Percentiles rank a stretch among this genome's conserved stretches.
phyloP scores from a whole-genome alignment of 345 rosid species.

The Diplotaxis tenuifolia region DNA sequence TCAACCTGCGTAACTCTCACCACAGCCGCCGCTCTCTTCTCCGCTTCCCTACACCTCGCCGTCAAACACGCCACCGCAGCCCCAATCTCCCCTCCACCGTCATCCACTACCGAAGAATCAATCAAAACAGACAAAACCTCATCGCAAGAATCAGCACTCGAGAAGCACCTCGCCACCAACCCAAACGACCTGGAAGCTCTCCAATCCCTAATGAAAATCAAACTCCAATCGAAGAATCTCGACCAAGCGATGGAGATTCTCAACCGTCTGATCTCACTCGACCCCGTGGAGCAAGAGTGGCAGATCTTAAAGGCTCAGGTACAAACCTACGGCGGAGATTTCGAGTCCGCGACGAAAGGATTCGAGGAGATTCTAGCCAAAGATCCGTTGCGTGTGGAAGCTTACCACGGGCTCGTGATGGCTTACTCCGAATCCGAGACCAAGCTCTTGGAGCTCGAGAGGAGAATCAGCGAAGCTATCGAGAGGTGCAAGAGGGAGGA shows the following conservation, averaged over 20 bases:
- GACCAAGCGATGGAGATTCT: slow-evolving; percentile 52
- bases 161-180: slow-evolving; percentile 42
- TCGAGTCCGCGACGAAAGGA: slow-evolving; percentile 49
- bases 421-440: slow-evolving; percentile 31
- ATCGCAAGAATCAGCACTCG: slow-evolving; percentile 44
- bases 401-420: background rate
- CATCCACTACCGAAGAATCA: slow-evolving; percentile 30
- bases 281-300: slow-evolving; percentile 77
- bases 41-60: slow-evolving; percentile 41
- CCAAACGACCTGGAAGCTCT: slow-evolving; percentile 57
- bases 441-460: slow-evolving; percentile 44
- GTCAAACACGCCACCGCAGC: slow-evolving; percentile 52
- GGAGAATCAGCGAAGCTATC: slow-evolving; percentile 64
- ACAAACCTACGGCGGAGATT: slow-evolving; percentile 58
- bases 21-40: slow-evolving; percentile 56
- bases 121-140: slow-evolving; percentile 22
- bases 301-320: slow-evolving; percentile 62
- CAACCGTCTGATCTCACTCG: slow-evolving; percentile 63
- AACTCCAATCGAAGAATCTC: slow-evolving; percentile 56
- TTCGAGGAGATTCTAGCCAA: slow-evolving; percentile 66
- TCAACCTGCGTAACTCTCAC: slow-evolving; percentile 55
- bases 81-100: slow-evolving; percentile 34
- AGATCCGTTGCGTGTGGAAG: slow-evolving; percentile 34
- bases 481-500: slow-evolving; percentile 69
- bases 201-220: slow-evolving; percentile 63